Base-by-base conservation (phyloP, 2,329 filamentous ascomycete genomes). In the Verticillium tricorpus region DNA sequence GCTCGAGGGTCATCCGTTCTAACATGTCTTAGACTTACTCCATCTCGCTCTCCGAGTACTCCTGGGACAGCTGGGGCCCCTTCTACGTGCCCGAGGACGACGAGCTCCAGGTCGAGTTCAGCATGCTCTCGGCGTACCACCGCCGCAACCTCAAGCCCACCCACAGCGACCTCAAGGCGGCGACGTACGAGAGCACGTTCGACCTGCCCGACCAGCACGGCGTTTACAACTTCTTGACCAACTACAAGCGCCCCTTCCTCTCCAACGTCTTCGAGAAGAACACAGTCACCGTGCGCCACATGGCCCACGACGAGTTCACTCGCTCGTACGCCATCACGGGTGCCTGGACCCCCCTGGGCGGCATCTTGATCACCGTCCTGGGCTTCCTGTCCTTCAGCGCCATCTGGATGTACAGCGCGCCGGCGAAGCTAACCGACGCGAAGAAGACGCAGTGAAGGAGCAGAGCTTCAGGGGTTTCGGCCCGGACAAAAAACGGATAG, bases 71-170 rank as follows among this genome's bases (percentile, higher is more conserved):
- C 72, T 96, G 89, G 81, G 77, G 80, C 6, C 90, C 93, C 56
- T 97, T 93, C 78, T 80, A 80, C 50, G 80, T 90, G 22, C 88
- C 92, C 25, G 72, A 82, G 9, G 82, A 78, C 65, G 95, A 99
- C 73, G 83, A 81, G 32, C 73, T 99, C 37, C 95, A 99, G 77
- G 91, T 99, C 65, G 95, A 99, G 77, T 97, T 98, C 82, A 93
- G 89, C 80, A 99, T 98, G 95, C 89, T 99, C 56, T 97, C 94
- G 1, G 94, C 95, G 61, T 98, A 97, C 86, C 90, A 97, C 80
- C 93, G 95, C 52, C 84, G 98, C 37, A 82, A 87, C 63, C 87
- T 99, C 35, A 70, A 79, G 9, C 84, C 86, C 15, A 74, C 81
- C 11, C 76, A 77, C 35, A 81, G 81, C 31, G 89, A 87, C 1